Evolutionary conservation across 345 rosid species (phyloP), one percentile per base, ranked within the genome.

Genomic region (Pistacia integerrima): DNA sequence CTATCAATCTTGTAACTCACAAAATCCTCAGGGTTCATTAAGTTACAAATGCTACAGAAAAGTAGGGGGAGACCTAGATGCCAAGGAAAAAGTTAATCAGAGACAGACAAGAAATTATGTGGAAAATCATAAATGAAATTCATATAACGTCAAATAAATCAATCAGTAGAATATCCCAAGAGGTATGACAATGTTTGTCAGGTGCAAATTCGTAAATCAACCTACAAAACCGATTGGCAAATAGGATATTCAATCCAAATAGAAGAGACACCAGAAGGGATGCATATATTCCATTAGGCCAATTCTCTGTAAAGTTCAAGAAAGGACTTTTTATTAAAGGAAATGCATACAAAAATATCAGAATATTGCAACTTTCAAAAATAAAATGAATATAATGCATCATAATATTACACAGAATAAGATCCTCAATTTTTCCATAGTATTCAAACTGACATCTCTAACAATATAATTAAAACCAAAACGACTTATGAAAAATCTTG

Each of bases 111-210:
- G 18, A 14, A 0, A 52, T 9, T 8, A 4, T 11, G 17, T 4
- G 4, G 18, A 18, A 28, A 12, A 62, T 62, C 65, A 30, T 13
- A 17, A 62, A 62, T 1, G 17, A 52, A 38, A 57, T 52, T 0
- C 35, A 9, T 56, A 2, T 70, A 35, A 38, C 33, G 64, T 46
- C 74, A 57, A 38, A 38, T 13, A 70, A 57, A 38, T 62, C 33
- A n/a, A 13, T 7, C 28, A 17, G 54, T 3, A 38, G 10, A 46
- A 17, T 35, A 11, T 52, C 62, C 28, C 14, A 2, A 54, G 17
- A 56, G 52, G 10, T 38, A 36, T 69, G 48, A 69, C 4, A 38
- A 5, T 46, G 63, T 70, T 70, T 70, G 12, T 38, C 74, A 18
- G 14, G n/a, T 55, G 30, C 74, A 35, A 57, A 20, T 22, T 41